Conservation (phyloP, 805 yeast genomes). For the Candida peoriensis region DNA sequence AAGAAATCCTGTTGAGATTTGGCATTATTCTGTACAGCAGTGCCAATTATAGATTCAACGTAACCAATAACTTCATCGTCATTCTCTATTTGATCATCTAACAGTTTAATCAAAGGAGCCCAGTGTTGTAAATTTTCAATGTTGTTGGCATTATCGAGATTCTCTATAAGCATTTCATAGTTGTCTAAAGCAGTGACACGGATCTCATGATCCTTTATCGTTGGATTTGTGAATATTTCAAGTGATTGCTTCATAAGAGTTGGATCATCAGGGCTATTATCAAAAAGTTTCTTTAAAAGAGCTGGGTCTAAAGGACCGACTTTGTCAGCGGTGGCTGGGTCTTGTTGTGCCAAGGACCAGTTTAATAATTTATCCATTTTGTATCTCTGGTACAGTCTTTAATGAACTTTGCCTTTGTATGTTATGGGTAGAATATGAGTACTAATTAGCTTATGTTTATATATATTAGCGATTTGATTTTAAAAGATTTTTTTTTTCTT, state of each 20-base stretch:
- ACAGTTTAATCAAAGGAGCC: constrained; percentile 58
- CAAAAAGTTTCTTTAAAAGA: constrained; percentile 71
- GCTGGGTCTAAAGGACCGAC: constrained; percentile 78
- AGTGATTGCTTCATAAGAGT: constrained; percentile 79
- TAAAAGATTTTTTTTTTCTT: too few species aligned
- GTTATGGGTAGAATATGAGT: too few species aligned
- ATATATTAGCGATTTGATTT: too few species aligned
- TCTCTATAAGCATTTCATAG: constrained; percentile 90
- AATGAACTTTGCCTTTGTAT: too few species aligned
- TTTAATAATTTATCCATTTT: constrained; percentile 84
- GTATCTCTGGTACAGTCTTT: not conserved
- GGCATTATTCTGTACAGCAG: constrained; percentile 89
- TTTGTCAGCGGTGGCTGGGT: constrained; percentile 57
- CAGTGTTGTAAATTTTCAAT: constrained; percentile 80
- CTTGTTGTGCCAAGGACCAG: constrained; percentile 88
- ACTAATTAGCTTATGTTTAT: too few species aligned
- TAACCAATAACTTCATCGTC: constrained; percentile 43
- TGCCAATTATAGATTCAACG: constrained; percentile 75
- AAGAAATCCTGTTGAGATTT: constrained; percentile 64
- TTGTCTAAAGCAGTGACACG: constrained; percentile 80
- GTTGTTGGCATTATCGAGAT: constrained; percentile 91
- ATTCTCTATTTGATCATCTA: constrained; percentile 41
- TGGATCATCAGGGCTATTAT: constrained; percentile 73
- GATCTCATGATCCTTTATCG: constrained; percentile 49
- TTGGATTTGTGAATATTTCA: constrained; percentile 50